Percentiles rank a stretch among this genome's conserved stretches.
These are phyloP conservation scores for Cyberlindnera saturnus DNA, from an alignment of 805 yeast genomes.

Conservation along the genomic window DNA sequence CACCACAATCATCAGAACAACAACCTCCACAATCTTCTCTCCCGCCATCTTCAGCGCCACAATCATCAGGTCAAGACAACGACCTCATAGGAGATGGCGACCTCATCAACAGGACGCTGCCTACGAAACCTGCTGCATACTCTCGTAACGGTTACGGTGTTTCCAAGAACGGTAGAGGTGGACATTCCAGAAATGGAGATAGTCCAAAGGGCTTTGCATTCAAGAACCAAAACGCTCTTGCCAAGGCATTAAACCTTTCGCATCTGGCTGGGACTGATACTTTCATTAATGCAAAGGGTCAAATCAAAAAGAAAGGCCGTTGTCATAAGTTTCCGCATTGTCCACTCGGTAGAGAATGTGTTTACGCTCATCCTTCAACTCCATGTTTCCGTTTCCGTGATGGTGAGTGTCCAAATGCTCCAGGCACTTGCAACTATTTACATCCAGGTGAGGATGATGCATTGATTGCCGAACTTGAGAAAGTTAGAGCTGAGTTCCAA, in stretches of 20 bases:
- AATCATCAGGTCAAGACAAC: constrained; percentile 2
- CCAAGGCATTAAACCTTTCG: constrained; percentile 33
- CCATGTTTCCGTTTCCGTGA: constrained; percentile 64
- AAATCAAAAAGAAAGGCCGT: constrained; percentile 52
- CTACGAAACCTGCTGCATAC: constrained; percentile 16
- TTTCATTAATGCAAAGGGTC: constrained; percentile 24
- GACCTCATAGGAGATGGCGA: constrained; percentile 4
- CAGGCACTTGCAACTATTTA: constrained; percentile 76
- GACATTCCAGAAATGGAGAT: constrained; percentile 6
- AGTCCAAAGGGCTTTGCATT: constrained; percentile 21
- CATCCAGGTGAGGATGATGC: constrained; percentile 85
- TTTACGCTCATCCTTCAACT: constrained; percentile 74
- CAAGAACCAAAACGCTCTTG: constrained; percentile 28
- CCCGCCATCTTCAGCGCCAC: constrained; percentile 17
- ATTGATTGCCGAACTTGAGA: constrained; percentile 61
- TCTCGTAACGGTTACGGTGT: constrained; percentile 3
- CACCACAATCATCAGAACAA: constrained; percentile 10
- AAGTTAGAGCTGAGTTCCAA: constrained; percentile 46
- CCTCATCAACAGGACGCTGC: constrained; percentile 6
- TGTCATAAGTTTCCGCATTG: constrained; percentile 72
- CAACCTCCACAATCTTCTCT: constrained; percentile 14
- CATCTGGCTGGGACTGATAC: constrained; percentile 25
- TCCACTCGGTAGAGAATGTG: constrained; percentile 55
- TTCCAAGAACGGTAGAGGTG: constrained; percentile 11
- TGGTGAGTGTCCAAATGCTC: constrained; percentile 61